Evolutionary conservation across 169 alveolate species (phyloP).

Genomic region (Plasmodium fragile): DNA sequence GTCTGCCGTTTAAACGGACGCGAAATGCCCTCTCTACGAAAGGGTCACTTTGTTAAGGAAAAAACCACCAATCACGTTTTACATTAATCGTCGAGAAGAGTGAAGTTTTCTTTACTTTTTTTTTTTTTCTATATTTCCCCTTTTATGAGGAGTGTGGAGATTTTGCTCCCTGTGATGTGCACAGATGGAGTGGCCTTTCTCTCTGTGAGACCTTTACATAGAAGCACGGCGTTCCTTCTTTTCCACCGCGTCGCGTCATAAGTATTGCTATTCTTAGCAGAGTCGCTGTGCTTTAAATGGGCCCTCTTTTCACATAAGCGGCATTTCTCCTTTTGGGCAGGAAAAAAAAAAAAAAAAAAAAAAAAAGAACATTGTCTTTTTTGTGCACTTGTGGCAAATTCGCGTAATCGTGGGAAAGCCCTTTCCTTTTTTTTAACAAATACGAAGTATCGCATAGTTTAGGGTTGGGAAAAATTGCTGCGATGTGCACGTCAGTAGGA

Average conservation of each 20-base stretch:
- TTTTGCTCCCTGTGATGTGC: neutral
- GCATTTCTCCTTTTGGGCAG: neutral
- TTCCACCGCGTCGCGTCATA: neutral
- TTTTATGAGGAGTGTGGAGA: neutral
- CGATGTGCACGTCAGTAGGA: neutral
- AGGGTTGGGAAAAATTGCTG: neutral
- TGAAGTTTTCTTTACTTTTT: neutral
- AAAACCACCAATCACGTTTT: neutral
- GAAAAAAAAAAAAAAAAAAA: neutral
- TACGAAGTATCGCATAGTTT: neutral
- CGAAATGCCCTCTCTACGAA: neutral
- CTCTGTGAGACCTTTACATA: neutral
- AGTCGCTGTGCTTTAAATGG: neutral
- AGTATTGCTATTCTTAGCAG: neutral
- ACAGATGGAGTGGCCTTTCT: neutral
- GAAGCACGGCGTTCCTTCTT: neutral
- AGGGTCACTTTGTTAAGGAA: neutral
- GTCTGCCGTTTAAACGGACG: neutral
- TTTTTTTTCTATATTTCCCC: slow-evolving; percentile 1
- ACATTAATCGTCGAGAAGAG: neutral
- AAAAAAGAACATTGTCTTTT: slow-evolving; percentile 1
- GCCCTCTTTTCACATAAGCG: neutral
- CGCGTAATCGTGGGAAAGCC: neutral
- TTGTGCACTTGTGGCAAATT: neutral
- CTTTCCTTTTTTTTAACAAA: neutral